Evolutionary conservation across 208 protist species (phyloP), one percentile per base, ranked within the genome.

Genomic region (Leishmania tarentolae): DNA sequence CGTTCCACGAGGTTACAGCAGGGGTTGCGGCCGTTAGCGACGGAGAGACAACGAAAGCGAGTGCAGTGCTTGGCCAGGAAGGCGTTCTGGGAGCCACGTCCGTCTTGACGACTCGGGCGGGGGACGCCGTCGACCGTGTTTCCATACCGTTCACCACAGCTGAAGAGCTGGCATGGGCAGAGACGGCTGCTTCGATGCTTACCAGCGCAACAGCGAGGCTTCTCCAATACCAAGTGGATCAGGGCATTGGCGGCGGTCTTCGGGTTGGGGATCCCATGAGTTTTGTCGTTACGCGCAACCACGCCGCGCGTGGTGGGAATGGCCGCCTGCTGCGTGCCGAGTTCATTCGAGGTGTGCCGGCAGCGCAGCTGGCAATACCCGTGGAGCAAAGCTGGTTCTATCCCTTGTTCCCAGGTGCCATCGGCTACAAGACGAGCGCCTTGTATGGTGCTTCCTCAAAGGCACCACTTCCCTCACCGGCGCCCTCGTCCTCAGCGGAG

Each of bases 321-420:
- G 82, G 75, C 24, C 90, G 93, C 2, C 87, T 94, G 56, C 87
- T 96, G 57, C 88, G 91, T 5, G 93, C 91, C 35, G 91, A 95
- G 74, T 82, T 88, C 70, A 87, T 96, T 21, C 87, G 89, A 8
- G 93, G 93, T 28, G n/a, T 84, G 7, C 83, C 88, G 28, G 70
- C 31, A 28, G 71, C 63, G 46, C 66, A 61, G 73, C 91, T 88
- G 78, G 90, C 90, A 31, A 86, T 92, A 46, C 83, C 81, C 44
- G 61, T 91, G 66, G 93, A 96, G 84, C 93, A 94, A 76, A 85
- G 86, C 1, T 96, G 93, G 93, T 96, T 96, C 79, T 69, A 83
- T 17, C 66, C 76, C 7, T 13, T 91, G 46, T 95, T 96, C 74
- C 83, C 84, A 13, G 82, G 77, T 11, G 85, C 76, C 17, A 40